phyloP scores from a whole-genome alignment of 2,329 filamentous ascomycete genomes.

The Hymenotorrendiella dingleyae region DNA sequence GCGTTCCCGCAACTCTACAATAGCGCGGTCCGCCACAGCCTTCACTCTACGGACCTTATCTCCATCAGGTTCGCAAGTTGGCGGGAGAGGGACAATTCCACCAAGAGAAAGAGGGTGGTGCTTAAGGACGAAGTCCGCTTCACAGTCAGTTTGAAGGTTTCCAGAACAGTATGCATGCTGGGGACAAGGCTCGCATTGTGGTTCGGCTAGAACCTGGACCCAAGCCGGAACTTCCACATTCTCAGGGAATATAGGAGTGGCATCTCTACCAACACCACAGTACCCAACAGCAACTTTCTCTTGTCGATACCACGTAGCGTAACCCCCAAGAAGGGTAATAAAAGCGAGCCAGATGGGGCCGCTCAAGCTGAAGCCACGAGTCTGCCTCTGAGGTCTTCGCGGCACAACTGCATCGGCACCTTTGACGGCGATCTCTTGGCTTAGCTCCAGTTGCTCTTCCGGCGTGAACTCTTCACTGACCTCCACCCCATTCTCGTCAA shows the following conservation, averaged over 20 bases:
- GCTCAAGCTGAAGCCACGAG: conserved; percentile 45
- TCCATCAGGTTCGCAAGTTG: conserved; percentile 90
- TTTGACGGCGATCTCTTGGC: conserved; percentile 57
- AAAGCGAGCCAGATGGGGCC: conserved; percentile 68
- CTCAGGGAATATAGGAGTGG: conserved; percentile 36
- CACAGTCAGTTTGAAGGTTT: conserved; percentile 72
- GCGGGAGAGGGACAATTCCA: conserved; percentile 76
- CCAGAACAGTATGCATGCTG: conserved; percentile 83
- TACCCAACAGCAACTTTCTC: conserved; percentile 97
- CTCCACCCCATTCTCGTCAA: conserved; percentile 46
- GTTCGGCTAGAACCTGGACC: conserved; percentile 62
- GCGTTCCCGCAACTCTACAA: conserved; percentile 79
- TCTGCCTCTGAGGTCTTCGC: conserved; percentile 36
- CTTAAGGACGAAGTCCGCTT: conserved; percentile 79
- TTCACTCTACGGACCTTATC: conserved; percentile 85
- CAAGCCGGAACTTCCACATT: conserved; percentile 65
- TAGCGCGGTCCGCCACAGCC: conserved; percentile 77
- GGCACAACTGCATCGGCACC: conserved; percentile 43
- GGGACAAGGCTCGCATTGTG: conserved; percentile 85
- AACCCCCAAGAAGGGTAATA: conserved; percentile 62
- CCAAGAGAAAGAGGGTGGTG: conserved; percentile 77
- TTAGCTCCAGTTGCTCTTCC: conserved; percentile 77
- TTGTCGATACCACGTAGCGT: conserved; percentile 80
- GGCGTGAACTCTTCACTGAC: conserved; percentile 90
- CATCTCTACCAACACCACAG: conserved; percentile 73